Evolutionary conservation across 2,329 filamentous ascomycete species (phyloP), one percentile per base, ranked within the genome.

Genomic region (Parafenestella ontariensis): DNA sequence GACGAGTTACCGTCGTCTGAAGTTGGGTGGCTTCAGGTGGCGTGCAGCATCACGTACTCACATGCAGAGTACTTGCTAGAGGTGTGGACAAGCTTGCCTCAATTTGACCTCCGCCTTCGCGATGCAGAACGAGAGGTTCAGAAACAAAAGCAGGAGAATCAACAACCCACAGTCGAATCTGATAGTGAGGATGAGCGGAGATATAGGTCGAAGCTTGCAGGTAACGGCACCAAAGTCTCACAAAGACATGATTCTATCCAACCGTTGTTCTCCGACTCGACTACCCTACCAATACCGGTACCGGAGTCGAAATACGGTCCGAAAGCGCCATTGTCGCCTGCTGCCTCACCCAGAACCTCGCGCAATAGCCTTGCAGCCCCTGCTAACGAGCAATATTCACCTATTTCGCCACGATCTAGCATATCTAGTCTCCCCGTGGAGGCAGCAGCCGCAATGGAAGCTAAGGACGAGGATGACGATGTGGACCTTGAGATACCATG

Each of bases 401-500:
- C 65, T 9, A 36, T 42, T 3, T 73, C 71, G 3, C 66, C 71
- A 29, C 59, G 64, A 1, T 53, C 65, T 2, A 72, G 68, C 47
- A 60, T 70, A 37, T 53, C 55, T 8, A 69, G 55, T 20, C 56
- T 72, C 2, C 71, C 72, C 3, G 61, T 70, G 2, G 67, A 68
- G 53, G 70, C 70, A 11, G 65, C 68, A 28, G 70, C 69, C 11
- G 72, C 71, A 26, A 56, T 72, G 2, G 65, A 69, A 56, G 68
- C 69, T 8, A 68, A 72, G 29, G 67, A 71, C 31, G 64, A 71
- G 39, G 71, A 72, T 21, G 62, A 66, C 11, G 71, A 69, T 17
- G 44, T 68, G 0, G 62, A 71, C 18, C 61, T 76, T 1, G 68
- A 68, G 31, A 76, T 77, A 20, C 74, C 74, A 4, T 77, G 75